Evolutionary conservation across 306 rosid species (phyloP).

Genomic region (Urtica urens): DNA sequence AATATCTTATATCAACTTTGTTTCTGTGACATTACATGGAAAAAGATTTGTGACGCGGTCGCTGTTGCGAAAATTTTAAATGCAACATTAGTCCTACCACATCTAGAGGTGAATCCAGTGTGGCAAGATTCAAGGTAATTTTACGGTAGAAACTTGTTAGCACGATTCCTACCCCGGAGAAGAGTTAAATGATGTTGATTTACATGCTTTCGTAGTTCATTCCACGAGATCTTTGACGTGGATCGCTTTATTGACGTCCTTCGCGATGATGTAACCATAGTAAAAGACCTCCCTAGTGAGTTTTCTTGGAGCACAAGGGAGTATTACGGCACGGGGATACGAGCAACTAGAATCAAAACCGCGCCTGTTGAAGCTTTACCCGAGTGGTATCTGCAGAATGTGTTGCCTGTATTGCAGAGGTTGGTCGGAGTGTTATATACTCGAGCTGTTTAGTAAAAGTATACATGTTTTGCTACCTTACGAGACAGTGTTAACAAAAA

Average conservation of each 20-base stretch:
- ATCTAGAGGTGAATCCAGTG: slow-evolving; percentile 90
- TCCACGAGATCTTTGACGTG: slow-evolving; percentile 77
- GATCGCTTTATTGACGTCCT: slow-evolving; percentile 78
- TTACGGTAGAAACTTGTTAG: slow-evolving; percentile 5
- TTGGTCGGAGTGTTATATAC: slow-evolving; percentile 24
- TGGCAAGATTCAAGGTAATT: slow-evolving; percentile 90
- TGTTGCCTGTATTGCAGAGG: slow-evolving; percentile 73
- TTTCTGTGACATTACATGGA: background rate
- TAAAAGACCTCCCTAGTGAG: slow-evolving; percentile 64
- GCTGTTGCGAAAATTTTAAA: slow-evolving; percentile 90
- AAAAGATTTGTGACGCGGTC: slow-evolving; percentile 92
- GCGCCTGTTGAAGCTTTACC: slow-evolving; percentile 80
- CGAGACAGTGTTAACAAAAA: background rate
- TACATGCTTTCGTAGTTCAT: slow-evolving; percentile 46
- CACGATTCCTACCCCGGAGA: background rate
- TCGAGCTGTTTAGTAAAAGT: too few relatives aligned
- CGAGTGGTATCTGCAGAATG: slow-evolving; percentile 86
- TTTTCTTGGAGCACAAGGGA: slow-evolving; percentile 87
- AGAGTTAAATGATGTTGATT: background rate
- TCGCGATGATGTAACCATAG: slow-evolving; percentile 61
- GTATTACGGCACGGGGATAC: slow-evolving; percentile 63
- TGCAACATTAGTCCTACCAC: slow-evolving; percentile 85
- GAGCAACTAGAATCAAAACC: slow-evolving; percentile 73
- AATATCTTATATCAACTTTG: background rate
- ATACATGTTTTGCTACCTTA: too few relatives aligned